Base-by-base conservation (phyloP, 2,329 filamentous ascomycete genomes). In the Calonectria hongkongensis region DNA sequence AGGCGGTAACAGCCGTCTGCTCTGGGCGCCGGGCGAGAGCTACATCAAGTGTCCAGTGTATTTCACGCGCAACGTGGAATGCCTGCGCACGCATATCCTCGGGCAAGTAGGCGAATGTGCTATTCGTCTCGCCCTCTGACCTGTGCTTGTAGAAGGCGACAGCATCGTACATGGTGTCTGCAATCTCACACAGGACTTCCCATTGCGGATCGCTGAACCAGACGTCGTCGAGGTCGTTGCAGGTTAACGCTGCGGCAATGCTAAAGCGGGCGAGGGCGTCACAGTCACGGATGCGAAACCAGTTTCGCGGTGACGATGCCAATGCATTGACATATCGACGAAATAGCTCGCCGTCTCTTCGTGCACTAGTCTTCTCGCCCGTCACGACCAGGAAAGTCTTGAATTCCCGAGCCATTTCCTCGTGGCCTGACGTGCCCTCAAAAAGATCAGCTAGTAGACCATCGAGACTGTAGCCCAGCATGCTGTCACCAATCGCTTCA, bases 91-190 rank as follows among this genome's bases (percentile, higher is more conserved):
- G 47, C 47, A 50, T 50, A 50, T 50, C 47, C 21, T 50, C 47
- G 0, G 47, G 47, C 9, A 50, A n/a, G 21, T 50, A 50, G 12
- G 47, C 47, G 10, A 50, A 50, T 9, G 47, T 50, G 47, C 21
- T 50, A 7, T 50, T 50, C 7, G 21, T 50, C 47, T 50, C 47
- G 21, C 47, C 47, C 47, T 50, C 47, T 10, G 21, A 25, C 12
- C 47, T 10, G 21, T 50, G 47, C 21, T 50, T 50, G 21, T 50
- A 50, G 47, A 50, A 50, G 12, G 47, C 47, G 9, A 50, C 47
- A 27, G 47, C 47, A 21, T 50, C 47, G 47, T 50, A 50, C 47
- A 50, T 50, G 21, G 47, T 50, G 47, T 50, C 47, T 27, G 47
- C 47, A 15, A 50, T 50, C 12, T 50, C 47, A 12, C 47, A 50